phyloP scores from a whole-genome alignment of 2,329 filamentous ascomycete genomes.

The Ophiostoma perfectum region DNA sequence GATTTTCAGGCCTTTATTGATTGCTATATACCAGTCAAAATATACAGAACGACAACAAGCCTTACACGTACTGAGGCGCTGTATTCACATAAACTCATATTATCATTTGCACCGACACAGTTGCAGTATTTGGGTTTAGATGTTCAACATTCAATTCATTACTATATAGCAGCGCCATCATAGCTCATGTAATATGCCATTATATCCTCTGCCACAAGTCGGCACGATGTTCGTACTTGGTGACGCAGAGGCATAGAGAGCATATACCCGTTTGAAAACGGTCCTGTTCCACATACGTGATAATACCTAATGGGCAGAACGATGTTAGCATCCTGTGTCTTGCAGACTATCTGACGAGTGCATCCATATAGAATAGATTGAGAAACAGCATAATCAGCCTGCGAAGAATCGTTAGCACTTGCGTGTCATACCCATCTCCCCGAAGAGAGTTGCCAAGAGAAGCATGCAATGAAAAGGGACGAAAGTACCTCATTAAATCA shows the following conservation, averaged over 20 bases:
- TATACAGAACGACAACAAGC: too few relatives aligned
- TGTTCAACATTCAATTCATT: too few relatives aligned
- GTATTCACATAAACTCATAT: too few relatives aligned
- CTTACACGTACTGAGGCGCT: too few relatives aligned
- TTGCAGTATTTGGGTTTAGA: too few relatives aligned
- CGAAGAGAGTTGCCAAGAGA: not conserved
- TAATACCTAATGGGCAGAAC: not conserved
- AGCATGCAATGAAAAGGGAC: not conserved
- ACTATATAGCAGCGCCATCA: too few relatives aligned
- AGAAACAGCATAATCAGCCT: conserved; percentile 27
- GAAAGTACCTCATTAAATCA: conserved; percentile 46
- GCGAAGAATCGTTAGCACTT: conserved; percentile 22
- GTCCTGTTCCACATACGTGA: not conserved
- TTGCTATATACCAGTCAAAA: too few relatives aligned
- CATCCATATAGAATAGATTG: not conserved
- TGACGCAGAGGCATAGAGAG: not conserved
- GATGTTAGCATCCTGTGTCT: not conserved
- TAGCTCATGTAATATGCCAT: too few relatives aligned
- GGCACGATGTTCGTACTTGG: too few relatives aligned
- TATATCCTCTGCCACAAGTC: too few relatives aligned
- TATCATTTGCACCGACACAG: too few relatives aligned
- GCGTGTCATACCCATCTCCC: not conserved
- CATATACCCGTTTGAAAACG: not conserved
- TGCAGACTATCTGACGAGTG: not conserved
- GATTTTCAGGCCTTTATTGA: too few relatives aligned